Conservation (phyloP, 148 eudicot genomes). For the Chenopodium berlandieri region DNA sequence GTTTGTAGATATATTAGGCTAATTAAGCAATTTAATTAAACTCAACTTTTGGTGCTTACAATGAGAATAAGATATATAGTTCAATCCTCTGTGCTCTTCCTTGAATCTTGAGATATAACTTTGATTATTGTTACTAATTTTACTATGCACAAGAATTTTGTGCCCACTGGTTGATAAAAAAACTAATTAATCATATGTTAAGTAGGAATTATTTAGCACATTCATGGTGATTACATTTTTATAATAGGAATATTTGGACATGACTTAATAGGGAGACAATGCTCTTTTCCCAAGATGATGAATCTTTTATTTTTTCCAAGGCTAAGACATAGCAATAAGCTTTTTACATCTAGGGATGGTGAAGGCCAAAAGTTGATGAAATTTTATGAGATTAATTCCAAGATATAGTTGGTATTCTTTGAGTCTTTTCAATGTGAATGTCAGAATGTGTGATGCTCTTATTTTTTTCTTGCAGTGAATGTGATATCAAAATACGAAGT, state of each 20-base stretch:
- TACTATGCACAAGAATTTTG: neutral
- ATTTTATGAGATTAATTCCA: constrained; percentile 15
- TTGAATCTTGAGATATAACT: constrained; percentile 6
- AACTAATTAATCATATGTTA: neutral
- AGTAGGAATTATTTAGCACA: neutral
- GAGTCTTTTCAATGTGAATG: neutral
- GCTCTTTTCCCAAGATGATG: constrained; percentile 8
- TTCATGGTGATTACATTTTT: neutral
- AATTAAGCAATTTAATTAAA: neutral
- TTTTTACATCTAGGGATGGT: constrained; percentile 21
- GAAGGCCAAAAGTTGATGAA: constrained; percentile 9
- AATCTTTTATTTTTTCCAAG: constrained; percentile 27
- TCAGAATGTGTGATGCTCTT: neutral
- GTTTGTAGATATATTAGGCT: neutral
- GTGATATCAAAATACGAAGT: too few relatives aligned
- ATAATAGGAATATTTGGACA: too few relatives aligned
- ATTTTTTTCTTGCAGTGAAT: neutral
- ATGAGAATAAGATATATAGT: neutral
- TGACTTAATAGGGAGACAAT: neutral
- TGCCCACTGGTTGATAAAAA: neutral
- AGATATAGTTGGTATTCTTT: neutral
- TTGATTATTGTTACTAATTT: constrained; percentile 1
- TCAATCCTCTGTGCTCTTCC: constrained; percentile 12
- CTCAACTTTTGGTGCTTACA: constrained; percentile 18
- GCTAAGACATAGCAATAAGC: constrained; percentile 25